Evolutionary conservation across 257 asterid species (phyloP).

Genomic region (Apocynum venetum): DNA sequence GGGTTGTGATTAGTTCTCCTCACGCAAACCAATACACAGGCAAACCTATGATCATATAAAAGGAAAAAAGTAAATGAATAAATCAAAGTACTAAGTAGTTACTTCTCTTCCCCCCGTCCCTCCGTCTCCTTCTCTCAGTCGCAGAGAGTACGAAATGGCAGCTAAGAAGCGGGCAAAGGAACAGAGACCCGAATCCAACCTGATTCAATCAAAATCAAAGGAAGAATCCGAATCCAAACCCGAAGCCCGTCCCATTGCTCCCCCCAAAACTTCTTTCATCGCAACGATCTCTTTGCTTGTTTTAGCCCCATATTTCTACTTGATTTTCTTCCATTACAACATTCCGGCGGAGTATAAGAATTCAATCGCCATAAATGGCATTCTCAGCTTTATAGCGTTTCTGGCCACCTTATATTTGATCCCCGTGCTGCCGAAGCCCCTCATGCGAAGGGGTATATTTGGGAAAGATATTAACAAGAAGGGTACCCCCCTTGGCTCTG

Average conservation of each 20-base stretch:
- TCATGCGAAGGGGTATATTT: constrained; percentile 66
- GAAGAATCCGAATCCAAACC: constrained; percentile 13
- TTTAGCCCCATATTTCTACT: constrained; percentile 59
- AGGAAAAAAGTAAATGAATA: neutral
- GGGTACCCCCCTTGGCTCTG: constrained; percentile 88
- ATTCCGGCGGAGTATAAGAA: constrained; percentile 56
- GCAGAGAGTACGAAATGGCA: constrained; percentile 35
- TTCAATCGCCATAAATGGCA: constrained; percentile 58
- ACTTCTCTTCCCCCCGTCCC: neutral
- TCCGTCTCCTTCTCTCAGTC: neutral
- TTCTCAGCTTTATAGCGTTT: constrained; percentile 61
- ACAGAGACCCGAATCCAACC: constrained; percentile 25
- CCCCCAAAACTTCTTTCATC: constrained; percentile 50
- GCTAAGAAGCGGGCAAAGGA: constrained; percentile 46
- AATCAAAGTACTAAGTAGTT: too few relatives aligned
- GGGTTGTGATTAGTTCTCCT: constrained; percentile 8
- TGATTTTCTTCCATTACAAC: constrained; percentile 49
- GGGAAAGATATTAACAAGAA: constrained; percentile 88
- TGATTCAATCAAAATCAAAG: neutral
- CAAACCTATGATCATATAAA: neutral
- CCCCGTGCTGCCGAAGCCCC: constrained; percentile 81
- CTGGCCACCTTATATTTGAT: constrained; percentile 52
- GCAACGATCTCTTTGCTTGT: constrained; percentile 41
- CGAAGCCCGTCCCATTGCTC: constrained; percentile 52
- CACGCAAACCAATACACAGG: neutral